Evolutionary conservation across 140 eudicot species (phyloP), one percentile per base, ranked within the genome.

Genomic region (Oenanthe javanica): DNA sequence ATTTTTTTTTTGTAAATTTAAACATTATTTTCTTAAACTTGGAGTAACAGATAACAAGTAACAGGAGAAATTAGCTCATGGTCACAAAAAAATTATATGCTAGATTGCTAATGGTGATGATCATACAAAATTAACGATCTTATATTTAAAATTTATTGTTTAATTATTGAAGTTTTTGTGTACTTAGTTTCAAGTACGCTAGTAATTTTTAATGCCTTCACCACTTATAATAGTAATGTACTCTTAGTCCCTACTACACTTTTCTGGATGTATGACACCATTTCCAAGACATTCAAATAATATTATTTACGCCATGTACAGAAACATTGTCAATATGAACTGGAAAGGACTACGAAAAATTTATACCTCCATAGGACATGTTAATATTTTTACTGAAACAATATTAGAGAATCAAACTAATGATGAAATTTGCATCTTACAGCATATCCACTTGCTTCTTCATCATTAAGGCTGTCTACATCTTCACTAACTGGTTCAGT

Each of bases 401-500:
- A 55, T 73, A 38, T 48, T 78, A 72, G 49, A 78, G 54, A 74
- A 82, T 38, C 27, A 42, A 36, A 79, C 46, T 23, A 80, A 49
- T 36, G 73, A 36, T 73, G 45, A 19, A 75, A 25, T 69, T 79
- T 51, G 46, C 40, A 76, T 73, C 86, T 82, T 81, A 87, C 91
- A 86, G 82, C 50, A 48, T 79, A 80, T 79, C 70, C 86, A 84
- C 83, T 64, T 36, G 82, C 57, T 77, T 83, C 90, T 81, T 86
- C 90, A 25, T 89, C 93, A 36, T 59, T 79, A 71, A 78, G 67
- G 57, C 76, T 81, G 78, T 87, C 87, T 83, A 85, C 88, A 67
- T 83, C 83, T 75, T 79, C 82, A 85, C 36, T 59, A 79, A 80
- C 73, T 79, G 99, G 97, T 84, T 90, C 89, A 3, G 99, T 90